Evolutionary conservation across 2,329 filamentous ascomycete genomes (phyloP), one percentile per base, ranked within the genome.

Genomic region (Talaromyces sp.): DNA sequence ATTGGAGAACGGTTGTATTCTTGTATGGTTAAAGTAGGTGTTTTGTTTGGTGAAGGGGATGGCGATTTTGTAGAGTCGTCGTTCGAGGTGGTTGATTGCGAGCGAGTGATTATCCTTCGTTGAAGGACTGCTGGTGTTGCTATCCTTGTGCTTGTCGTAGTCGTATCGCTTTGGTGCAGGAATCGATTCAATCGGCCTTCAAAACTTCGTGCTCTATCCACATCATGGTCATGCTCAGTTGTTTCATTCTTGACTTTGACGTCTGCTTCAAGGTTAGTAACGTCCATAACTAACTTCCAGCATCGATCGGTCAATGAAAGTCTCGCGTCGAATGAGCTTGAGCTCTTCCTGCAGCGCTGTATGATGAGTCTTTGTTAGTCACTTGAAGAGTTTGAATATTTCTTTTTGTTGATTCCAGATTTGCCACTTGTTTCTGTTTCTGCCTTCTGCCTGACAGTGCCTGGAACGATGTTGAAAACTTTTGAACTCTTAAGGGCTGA

Each of bases 171-270:
- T 52, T 33, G 62, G 57, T 75, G 70, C 1, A 72, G 60, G 43
- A 67, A 76, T 61, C 69, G 66, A 33, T 69, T 68, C 7, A 76
- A 62, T 15, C 60, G 63, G 13, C 73, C 73, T 43, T 74, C 66
- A 60, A 76, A 76, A 46, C 65, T 72, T 53, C 69, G 69, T 3
- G 60, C 60, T 39, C 65, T 69, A 61, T 73, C 69, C 54, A 73
- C 58, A 33, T 60, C 53, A n/a, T 60, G 45, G 9, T 55, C 57
- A 33, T 50, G 10, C 13, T 53, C 53, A n/a, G 28, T 53, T 8
- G n/a, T n/a, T 13, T 35, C 45, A 48, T 21, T 48, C 10, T 35
- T 48, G 3, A 48, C 19, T 3, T 35, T 17, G n/a, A n/a, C n/a
- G 28, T 48, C 17, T 35, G 28, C 17, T 48, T 48, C 28, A 33